Base-by-base conservation (phyloP, 179 eudicot species). In the Gypsophila paniculata region DNA sequence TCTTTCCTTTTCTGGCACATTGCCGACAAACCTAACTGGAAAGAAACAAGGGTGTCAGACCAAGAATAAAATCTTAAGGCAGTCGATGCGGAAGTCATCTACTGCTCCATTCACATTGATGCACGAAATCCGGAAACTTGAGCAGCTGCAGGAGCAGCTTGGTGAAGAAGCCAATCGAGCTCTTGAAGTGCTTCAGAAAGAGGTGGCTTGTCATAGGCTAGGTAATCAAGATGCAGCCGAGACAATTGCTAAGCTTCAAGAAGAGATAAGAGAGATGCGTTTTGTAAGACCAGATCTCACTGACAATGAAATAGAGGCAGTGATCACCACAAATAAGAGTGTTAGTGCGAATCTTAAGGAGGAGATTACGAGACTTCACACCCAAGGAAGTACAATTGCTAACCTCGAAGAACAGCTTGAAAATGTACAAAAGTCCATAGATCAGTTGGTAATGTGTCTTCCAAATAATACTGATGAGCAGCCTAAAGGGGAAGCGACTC, bases 191-290 rank as follows among this genome's bases (percentile, higher is more conserved):
- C 79, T 94, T 34, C 97, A 91, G 61, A 94, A 94, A 74, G 99
- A 94, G 77, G 97, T 91, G 39, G 89, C 94, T 38, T 91, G 96
- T 70, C 99, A 94, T 68, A 88, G 96, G 79, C 86, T 78, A 67
- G 99, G 99, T 21, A 91, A 94, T 77, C 99, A 94, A 86, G 96
- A 94, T 85, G 99, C 94, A 52, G 99, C 97, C 39, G 96, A 91
- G 73, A 94, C 99, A 66, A 88, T 91, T 60, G 99, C 97, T 52
- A 91, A 86, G 79, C 85, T 93, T 55, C 98, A 93, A 79, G 87
- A 83, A 29, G 97, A 94, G 82, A 94, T 91, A 70, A 76, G 90
- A 71, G 97, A 86, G 68, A 91, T 94, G 96, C 82, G 89, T 66
- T 21, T 85, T 10, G 83, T 86, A 57, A 79, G 70, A 44, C 75